Evolutionary conservation across 2,329 filamentous ascomycete genomes (phyloP).

Genomic region (Stenocarpella maydis): DNA sequence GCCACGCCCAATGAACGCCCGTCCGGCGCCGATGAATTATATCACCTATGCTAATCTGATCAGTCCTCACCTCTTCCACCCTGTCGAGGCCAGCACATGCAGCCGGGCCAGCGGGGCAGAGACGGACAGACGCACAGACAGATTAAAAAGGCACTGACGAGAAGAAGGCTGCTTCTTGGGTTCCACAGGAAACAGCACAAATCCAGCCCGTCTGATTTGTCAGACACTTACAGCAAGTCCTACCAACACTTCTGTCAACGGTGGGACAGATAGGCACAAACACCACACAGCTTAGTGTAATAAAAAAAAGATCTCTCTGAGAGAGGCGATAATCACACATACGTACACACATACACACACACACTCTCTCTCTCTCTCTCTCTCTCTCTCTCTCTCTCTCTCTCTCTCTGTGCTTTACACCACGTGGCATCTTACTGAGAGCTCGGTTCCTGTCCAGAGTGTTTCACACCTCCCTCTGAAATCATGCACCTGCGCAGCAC

Average conservation of each 20-base stretch:
- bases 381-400: background rate
- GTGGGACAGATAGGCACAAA: background rate
- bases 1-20: background rate
- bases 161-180: conserved; percentile 4
- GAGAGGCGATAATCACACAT: too few species aligned
- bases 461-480: conserved; percentile 4
- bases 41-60: background rate
- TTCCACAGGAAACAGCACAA: conserved; percentile 4
- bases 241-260: too few species aligned
- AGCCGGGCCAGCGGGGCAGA: too few species aligned
- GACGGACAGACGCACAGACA: background rate
- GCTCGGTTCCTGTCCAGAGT: background rate
- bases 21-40: background rate
- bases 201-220: conserved; percentile 16
- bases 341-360: too few species aligned
- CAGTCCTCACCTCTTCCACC: too few species aligned
- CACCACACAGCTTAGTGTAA: too few species aligned
- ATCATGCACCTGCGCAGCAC: background rate
- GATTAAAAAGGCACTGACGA: background rate
- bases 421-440: conserved; percentile 5
- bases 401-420: background rate
- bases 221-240: background rate
- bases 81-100: too few species aligned
- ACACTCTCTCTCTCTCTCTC: background rate
- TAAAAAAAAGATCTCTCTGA: too few species aligned